These are phyloP conservation scores for Aspergillus calidoustus DNA, from an alignment of 2,329 filamentous ascomycete species.

Conservation along the genomic window DNA sequence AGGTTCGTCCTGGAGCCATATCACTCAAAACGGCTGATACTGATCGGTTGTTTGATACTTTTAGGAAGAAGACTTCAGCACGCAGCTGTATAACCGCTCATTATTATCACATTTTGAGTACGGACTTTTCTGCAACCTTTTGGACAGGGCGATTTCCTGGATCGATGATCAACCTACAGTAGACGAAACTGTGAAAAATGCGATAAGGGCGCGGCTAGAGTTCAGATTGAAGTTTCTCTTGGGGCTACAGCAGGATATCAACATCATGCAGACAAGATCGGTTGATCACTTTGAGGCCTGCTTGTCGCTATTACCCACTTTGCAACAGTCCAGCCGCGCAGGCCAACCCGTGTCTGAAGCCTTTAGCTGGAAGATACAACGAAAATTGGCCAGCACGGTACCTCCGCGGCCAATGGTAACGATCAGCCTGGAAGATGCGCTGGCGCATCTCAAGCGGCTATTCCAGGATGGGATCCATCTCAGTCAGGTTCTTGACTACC, in stretches of 20 bases:
- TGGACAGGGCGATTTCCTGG: constrained; percentile 61
- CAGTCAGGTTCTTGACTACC: constrained; percentile 69
- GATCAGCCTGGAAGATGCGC: constrained; percentile 72
- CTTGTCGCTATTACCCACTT: constrained; percentile 53
- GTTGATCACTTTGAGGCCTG: constrained; percentile 38
- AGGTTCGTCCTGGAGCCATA: constrained; percentile 58
- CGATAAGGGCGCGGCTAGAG: constrained; percentile 67
- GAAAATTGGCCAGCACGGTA: constrained; percentile 90
- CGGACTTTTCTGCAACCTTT: constrained; percentile 58
- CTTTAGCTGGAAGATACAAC: constrained; percentile 88
- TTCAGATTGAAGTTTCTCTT: constrained; percentile 62
- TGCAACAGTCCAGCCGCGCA: constrained; percentile 65
- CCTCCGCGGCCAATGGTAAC: constrained; percentile 89
- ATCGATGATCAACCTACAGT: constrained; percentile 48
- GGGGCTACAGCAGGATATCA: constrained; percentile 43
- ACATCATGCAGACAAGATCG: constrained; percentile 36
- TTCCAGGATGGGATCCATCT: constrained; percentile 74
- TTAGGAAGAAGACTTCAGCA: constrained; percentile 95
- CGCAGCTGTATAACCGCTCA: constrained; percentile 82
- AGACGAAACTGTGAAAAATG: constrained; percentile 49
- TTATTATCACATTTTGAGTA: constrained; percentile 69
- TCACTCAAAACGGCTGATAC: neutral
- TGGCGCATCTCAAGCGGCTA: constrained; percentile 70
- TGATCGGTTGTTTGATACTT: neutral
- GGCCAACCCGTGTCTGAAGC: constrained; percentile 72